phyloP scores from a whole-genome alignment of 1,284 basidiomycete genomes.

The Boletus albobrunnescens region DNA sequence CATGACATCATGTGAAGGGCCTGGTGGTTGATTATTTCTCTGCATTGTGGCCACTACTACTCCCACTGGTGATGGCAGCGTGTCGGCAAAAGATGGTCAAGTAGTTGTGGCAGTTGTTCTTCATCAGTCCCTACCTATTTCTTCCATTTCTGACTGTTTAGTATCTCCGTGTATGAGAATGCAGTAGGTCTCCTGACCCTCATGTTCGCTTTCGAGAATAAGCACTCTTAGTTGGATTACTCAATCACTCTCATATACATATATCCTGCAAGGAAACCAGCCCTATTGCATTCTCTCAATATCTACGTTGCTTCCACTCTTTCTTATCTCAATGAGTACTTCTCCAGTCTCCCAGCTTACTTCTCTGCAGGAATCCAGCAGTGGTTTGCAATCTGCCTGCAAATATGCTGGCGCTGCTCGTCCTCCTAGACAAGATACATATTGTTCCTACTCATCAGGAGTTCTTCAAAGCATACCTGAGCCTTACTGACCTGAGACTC shows the following conservation, averaged over 20 bases:
- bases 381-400: slow-evolving; percentile 35
- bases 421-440: slow-evolving; percentile 72
- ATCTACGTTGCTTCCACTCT: slow-evolving; percentile 66
- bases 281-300: slow-evolving; percentile 66
- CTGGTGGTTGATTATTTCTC: too few species aligned
- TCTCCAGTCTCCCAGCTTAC: slow-evolving; percentile 62
- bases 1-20: too few species aligned
- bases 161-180: slow-evolving; percentile 78
- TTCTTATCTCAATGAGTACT: slow-evolving; percentile 60
- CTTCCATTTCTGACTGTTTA: slow-evolving; percentile 74
- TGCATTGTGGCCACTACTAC: too few species aligned
- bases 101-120: too few species aligned
- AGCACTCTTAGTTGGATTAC: slow-evolving; percentile 3
- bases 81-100: too few species aligned
- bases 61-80: too few species aligned
- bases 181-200: slow-evolving; percentile 63
- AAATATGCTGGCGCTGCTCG: slow-evolving; percentile 37
- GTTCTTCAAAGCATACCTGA: slow-evolving; percentile 91
- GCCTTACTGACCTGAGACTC: slow-evolving; percentile 82
- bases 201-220: slow-evolving; percentile 71
- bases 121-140: slow-evolving; percentile 86
- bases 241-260: not conserved
- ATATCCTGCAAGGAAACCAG: slow-evolving; percentile 45
- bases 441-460: slow-evolving; percentile 74
- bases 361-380: slow-evolving; percentile 47